Conservation (phyloP, 345 rosid species). For the Litchi chinensis region DNA sequence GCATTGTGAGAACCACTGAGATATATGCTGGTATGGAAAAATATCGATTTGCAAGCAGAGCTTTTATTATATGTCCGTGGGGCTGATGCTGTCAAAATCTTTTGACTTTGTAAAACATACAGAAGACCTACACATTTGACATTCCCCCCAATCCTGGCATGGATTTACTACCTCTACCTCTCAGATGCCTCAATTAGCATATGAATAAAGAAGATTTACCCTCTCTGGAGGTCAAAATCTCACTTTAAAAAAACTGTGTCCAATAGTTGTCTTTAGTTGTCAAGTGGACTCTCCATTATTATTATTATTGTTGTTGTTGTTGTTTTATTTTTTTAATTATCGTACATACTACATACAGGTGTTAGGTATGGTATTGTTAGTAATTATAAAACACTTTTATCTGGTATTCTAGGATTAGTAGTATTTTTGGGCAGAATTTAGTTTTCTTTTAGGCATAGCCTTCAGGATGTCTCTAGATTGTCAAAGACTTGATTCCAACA, state of each 20-base stretch:
- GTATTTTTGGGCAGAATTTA: neutral
- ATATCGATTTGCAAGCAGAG: neutral
- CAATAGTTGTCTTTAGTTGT: neutral
- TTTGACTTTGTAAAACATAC: neutral
- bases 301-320: no score
- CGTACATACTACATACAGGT: neutral
- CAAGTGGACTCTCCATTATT: neutral
- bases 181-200: neutral
- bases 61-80: neutral
- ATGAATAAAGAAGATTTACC: neutral
- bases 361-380: neutral
- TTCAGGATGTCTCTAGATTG: neutral
- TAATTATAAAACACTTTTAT: neutral
- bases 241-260: neutral
- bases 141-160: neutral
- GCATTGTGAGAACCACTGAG: neutral
- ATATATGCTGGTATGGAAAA: neutral
- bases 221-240: neutral
- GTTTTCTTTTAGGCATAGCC: neutral
- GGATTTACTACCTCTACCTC: neutral
- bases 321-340: neutral
- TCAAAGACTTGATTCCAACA: neutral
- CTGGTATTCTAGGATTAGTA: neutral
- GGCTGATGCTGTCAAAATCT: neutral
- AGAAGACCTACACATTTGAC: neutral